Evolutionary conservation across 164 flowering plant genomes (phyloP).

Genomic region (Aristolochia contorta): DNA sequence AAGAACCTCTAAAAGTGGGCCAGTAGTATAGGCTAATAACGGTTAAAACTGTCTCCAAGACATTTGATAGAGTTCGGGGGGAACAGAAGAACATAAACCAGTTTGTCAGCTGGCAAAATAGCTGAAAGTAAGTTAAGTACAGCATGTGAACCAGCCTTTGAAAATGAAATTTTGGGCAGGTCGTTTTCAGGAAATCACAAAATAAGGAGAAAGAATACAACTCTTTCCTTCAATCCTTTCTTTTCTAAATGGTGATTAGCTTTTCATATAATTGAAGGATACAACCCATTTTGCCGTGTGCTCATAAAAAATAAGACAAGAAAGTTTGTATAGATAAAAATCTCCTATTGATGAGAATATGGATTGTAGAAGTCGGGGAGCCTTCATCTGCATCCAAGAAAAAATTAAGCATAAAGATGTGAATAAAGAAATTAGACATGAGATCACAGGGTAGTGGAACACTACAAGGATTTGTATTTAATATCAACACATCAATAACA

Average conservation of each 20-base stretch:
- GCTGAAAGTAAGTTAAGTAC: constrained; percentile 31
- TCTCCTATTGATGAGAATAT: constrained; percentile 83
- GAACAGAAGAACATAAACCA: constrained; percentile 89
- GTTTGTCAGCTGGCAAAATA: constrained; percentile 69
- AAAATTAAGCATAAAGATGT: too few species aligned
- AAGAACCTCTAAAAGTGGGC: constrained; percentile 54
- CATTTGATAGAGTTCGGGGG: constrained; percentile 79
- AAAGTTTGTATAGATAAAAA: constrained; percentile 63
- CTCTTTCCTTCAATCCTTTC: too few species aligned
- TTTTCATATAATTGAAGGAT: constrained; percentile 42
- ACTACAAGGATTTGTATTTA: too few species aligned
- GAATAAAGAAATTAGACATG: too few species aligned
- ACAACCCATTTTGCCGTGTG: constrained; percentile 74
- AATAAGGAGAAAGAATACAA: too few species aligned
- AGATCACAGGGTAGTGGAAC: too few species aligned
- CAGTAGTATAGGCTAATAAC: constrained; percentile 66
- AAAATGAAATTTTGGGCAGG: background rate
- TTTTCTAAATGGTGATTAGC: too few species aligned
- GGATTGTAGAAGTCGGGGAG: constrained; percentile 80
- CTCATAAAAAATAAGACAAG: constrained; percentile 44
- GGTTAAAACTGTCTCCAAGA: constrained; percentile 80
- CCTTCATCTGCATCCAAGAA: constrained; percentile 31
- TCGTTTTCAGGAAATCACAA: too few species aligned
- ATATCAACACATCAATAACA: too few species aligned
- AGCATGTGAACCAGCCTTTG: background rate